Conservation (phyloP, 139 green algal species). For the Coelastrella sp. region DNA sequence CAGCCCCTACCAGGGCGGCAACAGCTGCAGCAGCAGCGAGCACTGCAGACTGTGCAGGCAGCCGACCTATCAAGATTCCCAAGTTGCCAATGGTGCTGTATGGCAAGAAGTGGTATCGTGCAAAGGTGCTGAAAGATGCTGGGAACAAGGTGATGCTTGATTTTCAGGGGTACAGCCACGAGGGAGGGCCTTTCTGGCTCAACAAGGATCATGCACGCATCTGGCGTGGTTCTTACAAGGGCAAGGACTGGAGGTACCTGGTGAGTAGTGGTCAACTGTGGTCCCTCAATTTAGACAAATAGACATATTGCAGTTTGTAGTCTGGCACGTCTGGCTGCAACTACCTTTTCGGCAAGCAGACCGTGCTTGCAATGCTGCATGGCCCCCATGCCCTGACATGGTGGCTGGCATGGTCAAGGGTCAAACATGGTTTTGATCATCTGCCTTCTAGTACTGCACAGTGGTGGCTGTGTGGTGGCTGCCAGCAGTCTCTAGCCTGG, state of each 20-base stretch:
- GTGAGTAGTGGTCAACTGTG: conserved; percentile 20
- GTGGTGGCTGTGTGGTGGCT: neutral
- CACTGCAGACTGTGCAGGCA: conserved; percentile 8
- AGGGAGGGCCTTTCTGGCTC: conserved; percentile 66
- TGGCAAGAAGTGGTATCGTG: conserved; percentile 74
- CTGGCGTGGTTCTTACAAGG: conserved; percentile 86
- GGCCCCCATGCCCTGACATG: no score
- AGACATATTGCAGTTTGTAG: no score
- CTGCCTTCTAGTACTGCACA: no score
- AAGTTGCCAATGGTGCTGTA: conserved; percentile 83
- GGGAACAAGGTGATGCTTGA: conserved; percentile 64
- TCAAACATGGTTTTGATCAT: no score
- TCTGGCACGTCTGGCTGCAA: no score
- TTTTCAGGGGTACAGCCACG: conserved; percentile 68
- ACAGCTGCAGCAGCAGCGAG: conserved; percentile 16
- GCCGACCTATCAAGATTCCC: conserved; percentile 59
- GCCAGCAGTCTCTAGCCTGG: neutral
- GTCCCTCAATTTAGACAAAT: neutral
- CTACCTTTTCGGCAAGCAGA: no score
- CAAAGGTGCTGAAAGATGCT: conserved; percentile 65
- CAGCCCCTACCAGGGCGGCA: neutral
- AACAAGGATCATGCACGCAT: conserved; percentile 71
- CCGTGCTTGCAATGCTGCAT: no score
- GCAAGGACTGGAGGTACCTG: conserved; percentile 85
- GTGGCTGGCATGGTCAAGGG: no score